These are phyloP conservation scores for Sporobolomyces roseus DNA, from an alignment of 768 basidiomycete genomes.

Conservation along the genomic window DNA sequence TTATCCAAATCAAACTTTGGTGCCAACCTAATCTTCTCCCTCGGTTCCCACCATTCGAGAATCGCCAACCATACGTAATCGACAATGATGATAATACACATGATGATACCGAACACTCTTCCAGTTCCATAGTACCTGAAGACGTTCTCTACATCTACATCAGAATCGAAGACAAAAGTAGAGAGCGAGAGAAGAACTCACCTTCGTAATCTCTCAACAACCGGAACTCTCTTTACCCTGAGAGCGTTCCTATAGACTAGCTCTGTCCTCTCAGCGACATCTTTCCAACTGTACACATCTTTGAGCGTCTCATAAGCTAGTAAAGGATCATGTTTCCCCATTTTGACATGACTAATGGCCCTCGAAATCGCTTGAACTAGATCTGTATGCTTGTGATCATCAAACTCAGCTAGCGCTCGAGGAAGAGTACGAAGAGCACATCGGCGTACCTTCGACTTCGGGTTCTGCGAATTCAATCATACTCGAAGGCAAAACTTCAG, in stretches of 20 bases:
- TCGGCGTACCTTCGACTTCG: constrained; percentile 80
- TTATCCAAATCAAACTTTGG: constrained; percentile 37
- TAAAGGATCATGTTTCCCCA: constrained; percentile 68
- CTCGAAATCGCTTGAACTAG: constrained; percentile 76
- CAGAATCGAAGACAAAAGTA: not conserved
- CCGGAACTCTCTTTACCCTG: constrained; percentile 59
- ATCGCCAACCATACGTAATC: constrained; percentile 81
- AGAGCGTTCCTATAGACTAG: constrained; percentile 71
- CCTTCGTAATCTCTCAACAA: constrained; percentile 76
- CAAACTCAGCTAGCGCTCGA: too few species aligned
- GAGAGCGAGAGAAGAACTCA: constrained; percentile 46
- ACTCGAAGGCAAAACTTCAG: constrained; percentile 86
- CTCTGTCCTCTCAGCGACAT: constrained; percentile 76
- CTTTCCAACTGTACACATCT: constrained; percentile 80
- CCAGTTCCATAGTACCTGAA: constrained; percentile 68
- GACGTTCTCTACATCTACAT: not conserved
- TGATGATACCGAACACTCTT: constrained; percentile 80
- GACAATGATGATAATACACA: constrained; percentile 79
- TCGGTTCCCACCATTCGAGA: constrained; percentile 78
- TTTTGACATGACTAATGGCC: constrained; percentile 67
- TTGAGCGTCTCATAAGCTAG: constrained; percentile 71
- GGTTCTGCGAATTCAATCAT: constrained; percentile 95
- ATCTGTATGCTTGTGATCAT: constrained; percentile 54
- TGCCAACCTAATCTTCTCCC: constrained; percentile 68
- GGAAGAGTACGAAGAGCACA: not conserved